phyloP scores from a whole-genome alignment of 2,329 filamentous ascomycete species.

The Biscogniauxia mediterranea region DNA sequence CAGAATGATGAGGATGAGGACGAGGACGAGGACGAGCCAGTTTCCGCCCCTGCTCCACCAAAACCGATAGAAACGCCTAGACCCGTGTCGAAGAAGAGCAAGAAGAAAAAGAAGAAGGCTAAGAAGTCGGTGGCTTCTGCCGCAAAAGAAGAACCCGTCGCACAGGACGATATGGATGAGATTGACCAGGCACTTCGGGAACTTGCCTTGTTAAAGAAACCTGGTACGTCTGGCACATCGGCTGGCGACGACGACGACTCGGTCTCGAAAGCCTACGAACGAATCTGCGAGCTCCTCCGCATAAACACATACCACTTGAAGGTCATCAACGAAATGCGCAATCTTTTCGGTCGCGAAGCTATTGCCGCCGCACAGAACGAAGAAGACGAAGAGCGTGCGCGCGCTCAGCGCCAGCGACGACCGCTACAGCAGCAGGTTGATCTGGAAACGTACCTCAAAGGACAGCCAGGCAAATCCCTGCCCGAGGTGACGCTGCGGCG shows the following conservation, averaged over 20 bases:
- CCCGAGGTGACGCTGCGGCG: conserved; percentile 69
- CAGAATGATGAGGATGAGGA: conserved; percentile 38
- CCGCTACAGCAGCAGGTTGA: conserved; percentile 52
- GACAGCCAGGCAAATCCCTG: conserved; percentile 61
- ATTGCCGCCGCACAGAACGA: conserved; percentile 54
- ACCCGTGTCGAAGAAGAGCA: conserved; percentile 37
- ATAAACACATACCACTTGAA: conserved; percentile 71
- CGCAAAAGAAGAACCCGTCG: conserved; percentile 13
- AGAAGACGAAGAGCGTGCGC: conserved; percentile 43
- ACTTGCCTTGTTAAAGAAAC: conserved; percentile 25
- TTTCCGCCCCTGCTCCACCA: conserved; percentile 13
- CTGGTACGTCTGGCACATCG: conserved; percentile 8
- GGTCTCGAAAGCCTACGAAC: conserved; percentile 26
- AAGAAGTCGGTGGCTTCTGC: conserved; percentile 27
- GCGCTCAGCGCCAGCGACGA: conserved; percentile 34
- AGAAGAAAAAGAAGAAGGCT: conserved; percentile 38
- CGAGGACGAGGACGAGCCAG: conserved; percentile 29
- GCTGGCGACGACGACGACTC: conserved; percentile 8
- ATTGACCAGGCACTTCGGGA: conserved; percentile 52
- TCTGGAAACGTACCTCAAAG: conserved; percentile 53
- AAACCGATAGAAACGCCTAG: conserved; percentile 14
- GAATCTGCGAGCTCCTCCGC: conserved; percentile 43
- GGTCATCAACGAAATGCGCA: conserved; percentile 85
- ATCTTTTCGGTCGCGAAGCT: conserved; percentile 54
- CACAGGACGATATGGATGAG: conserved; percentile 44